Evolutionary conservation across 352 stramenopile species (phyloP).

Genomic region (Aphanomyces astaci): DNA sequence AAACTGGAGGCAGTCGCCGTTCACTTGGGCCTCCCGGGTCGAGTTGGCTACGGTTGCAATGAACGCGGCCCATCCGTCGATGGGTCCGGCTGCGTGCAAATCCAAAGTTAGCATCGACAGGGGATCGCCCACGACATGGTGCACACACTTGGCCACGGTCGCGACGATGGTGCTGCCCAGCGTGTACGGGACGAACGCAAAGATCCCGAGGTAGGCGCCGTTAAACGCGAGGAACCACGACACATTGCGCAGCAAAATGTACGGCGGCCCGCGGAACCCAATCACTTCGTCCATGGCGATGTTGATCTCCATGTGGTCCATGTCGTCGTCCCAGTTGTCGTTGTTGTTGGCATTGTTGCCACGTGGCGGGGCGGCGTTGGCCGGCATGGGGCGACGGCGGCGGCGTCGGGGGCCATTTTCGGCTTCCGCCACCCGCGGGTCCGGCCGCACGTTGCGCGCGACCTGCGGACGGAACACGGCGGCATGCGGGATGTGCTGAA

Average conservation of each 20-base stretch:
- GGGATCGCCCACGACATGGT: conserved; percentile 21
- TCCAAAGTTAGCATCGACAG: conserved; percentile 24
- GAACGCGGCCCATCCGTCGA: conserved; percentile 32
- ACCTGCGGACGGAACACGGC: conserved; percentile 20
- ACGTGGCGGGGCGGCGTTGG: background rate
- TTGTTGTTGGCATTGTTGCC: conserved; percentile 14
- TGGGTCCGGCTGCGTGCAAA: no score
- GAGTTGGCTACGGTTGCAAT: conserved; percentile 48
- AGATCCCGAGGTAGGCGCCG: conserved; percentile 93
- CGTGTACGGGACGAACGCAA: conserved; percentile 93
- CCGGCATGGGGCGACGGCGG: no score
- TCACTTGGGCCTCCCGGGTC: conserved; percentile 46
- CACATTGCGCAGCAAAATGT: conserved; percentile 93
- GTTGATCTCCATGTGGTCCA: conserved; percentile 90
- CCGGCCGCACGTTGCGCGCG: conserved; percentile 18
- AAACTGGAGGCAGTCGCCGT: conserved; percentile 75
- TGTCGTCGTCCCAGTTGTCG: conserved; percentile 77
- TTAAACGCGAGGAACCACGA: conserved; percentile 97
- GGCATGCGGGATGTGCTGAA: conserved; percentile 17
- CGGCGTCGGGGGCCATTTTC: background rate
- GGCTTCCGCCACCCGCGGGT: conserved; percentile 15
- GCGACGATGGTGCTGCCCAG: conserved; percentile 87
- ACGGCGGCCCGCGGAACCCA: conserved; percentile 91
- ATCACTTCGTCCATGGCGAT: conserved; percentile 96
- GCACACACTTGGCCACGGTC: conserved; percentile 48